phyloP scores from a whole-genome alignment of 257 asterid genomes.

The Solanum chaucha region DNA sequence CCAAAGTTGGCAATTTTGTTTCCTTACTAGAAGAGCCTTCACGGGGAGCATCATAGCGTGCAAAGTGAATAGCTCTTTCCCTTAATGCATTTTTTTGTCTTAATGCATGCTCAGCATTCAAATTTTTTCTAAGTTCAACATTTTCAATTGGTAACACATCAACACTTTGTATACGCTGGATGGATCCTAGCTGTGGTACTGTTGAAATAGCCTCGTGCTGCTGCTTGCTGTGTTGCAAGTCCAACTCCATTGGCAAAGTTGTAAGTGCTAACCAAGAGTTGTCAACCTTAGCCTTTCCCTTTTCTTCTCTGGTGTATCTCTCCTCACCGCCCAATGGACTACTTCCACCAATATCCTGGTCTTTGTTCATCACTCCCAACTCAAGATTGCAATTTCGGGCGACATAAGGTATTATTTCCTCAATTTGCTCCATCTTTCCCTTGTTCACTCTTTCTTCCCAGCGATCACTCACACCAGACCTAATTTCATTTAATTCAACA shows the following conservation, averaged over 20 bases:
- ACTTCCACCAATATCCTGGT: conserved; percentile 22
- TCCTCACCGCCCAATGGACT: conserved; percentile 9
- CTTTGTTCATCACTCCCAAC: conserved; percentile 12
- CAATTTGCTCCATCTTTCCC: conserved; percentile 17
- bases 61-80: conserved; percentile 31
- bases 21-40: conserved; percentile 25
- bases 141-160: background rate
- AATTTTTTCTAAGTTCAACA: conserved; percentile 2
- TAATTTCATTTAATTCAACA: conserved; percentile 25
- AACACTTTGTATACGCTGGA: conserved; percentile 1
- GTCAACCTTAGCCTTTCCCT: conserved; percentile 30
- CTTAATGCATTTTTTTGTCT: conserved; percentile 1
- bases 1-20: conserved; percentile 12
- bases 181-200: background rate
- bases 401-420: conserved; percentile 1
- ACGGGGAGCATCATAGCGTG: conserved; percentile 26
- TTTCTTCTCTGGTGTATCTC: conserved; percentile 42
- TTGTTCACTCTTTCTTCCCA: conserved; percentile 29
- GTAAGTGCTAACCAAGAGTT: conserved; percentile 42
- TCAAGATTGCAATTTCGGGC: conserved; percentile 16
- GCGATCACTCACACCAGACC: conserved; percentile 42
- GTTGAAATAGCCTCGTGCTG: background rate
- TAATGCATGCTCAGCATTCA: background rate
- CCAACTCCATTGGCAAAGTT: conserved; percentile 5
- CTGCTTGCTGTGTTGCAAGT: conserved; percentile 5